Conservation (phyloP, 2,329 filamentous ascomycete genomes). For the Trichoderma lentiforme region DNA sequence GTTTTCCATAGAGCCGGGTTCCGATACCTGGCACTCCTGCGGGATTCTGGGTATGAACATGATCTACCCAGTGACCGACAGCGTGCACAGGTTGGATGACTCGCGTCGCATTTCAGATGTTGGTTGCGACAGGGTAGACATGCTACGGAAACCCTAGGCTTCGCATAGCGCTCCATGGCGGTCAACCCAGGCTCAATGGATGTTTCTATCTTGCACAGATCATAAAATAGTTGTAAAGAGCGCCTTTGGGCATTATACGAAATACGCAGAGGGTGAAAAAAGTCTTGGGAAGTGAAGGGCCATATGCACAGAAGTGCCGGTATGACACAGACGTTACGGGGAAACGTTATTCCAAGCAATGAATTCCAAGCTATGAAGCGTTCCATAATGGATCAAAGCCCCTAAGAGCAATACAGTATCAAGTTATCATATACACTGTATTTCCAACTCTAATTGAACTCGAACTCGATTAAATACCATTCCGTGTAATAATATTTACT, state of each 20-base stretch:
- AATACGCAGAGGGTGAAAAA: not conserved
- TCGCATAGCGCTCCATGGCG: not conserved
- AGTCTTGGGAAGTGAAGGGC: not conserved
- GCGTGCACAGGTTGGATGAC: not conserved
- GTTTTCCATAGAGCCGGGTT: not conserved
- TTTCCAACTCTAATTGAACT: not conserved
- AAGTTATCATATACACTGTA: not conserved
- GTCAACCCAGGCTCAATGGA: not conserved
- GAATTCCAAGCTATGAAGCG: not conserved
- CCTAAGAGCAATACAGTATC: not conserved
- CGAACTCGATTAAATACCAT: not conserved
- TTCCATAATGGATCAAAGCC: not conserved
- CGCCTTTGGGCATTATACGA: not conserved
- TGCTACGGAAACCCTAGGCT: not conserved
- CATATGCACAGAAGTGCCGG: not conserved
- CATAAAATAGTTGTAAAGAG: not conserved
- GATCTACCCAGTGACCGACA: not conserved
- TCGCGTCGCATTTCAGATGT: not conserved
- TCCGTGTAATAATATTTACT: not conserved
- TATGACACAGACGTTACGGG: not conserved
- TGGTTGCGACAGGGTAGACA: not conserved
- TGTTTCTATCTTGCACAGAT: not conserved
- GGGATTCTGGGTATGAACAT: not conserved
- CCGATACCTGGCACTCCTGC: not conserved
- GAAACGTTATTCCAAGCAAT: not conserved